Evolutionary conservation across 306 rosid species (phyloP), one percentile per base, ranked within the genome.

Genomic region (Cyclanthera cordifolia): DNA sequence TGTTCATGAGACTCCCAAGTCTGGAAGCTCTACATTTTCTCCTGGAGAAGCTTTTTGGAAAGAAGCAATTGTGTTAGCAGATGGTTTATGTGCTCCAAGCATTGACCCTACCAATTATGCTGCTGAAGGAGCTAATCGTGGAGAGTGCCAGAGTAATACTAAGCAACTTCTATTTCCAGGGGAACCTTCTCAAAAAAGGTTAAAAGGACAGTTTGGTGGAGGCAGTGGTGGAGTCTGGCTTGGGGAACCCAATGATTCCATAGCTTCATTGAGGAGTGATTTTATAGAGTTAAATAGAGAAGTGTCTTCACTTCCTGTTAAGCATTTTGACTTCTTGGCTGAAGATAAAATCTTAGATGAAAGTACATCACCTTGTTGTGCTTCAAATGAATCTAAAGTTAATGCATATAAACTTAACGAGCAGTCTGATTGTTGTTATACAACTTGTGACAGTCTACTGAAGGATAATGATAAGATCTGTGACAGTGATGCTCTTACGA

Each of bases 41-140:
- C 96, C 98, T 21, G 98, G 96, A 72, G 96, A 89, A 76, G 90
- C 90, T 61, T 93, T 93, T 65, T 93, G 98, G 98, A 77, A 87
- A 49, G 95, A 93, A 81, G 98, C 95, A 53, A 89, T 93, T 73
- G 89, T 85, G 79, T 76, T 89, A 74, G 98, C 87, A 21, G 98
- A 93, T 80, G 91, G 94, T 82, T 73, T 87, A 74, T 74, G 71
- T 74, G 74, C 69, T 82, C 96, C 90, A 54, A 63, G 27, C 67
- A 69, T 56, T 63, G 67, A 67, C 68, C 75, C 74, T 71, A 69
- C 66, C 72, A 76, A 80, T 76, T 78, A 67, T 74, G 83, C 72
- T 48, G 57, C 72, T 24, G 90, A 76, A 74, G 78, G 49, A 70
- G 72, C 77, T 72, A 74, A 74, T 46, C 70, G 51, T 77, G 68